Conservation (phyloP, 192 early-diverging fungal species). For the Radiomyces spectabilis region DNA sequence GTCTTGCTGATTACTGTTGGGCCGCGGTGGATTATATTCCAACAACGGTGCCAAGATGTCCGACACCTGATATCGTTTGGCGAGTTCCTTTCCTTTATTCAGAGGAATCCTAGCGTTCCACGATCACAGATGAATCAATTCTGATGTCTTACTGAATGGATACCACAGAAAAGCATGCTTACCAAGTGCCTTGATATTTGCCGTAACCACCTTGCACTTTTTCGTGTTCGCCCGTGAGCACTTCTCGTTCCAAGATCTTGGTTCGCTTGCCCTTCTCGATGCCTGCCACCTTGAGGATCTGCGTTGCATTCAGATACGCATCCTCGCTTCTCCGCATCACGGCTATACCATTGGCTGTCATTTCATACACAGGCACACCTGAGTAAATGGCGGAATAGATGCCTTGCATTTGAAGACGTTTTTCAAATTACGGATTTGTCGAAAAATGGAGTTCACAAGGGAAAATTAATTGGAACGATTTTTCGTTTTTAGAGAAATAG, state of each 20-base stretch:
- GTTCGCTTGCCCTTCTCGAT: conserved; percentile 81
- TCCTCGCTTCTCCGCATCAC: conserved; percentile 80
- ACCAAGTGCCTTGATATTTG: conserved; percentile 91
- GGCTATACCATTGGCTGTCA: conserved; percentile 59
- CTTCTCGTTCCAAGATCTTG: conserved; percentile 83
- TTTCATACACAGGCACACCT: conserved; percentile 75
- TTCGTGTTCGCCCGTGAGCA: conserved; percentile 75
- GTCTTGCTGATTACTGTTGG: conserved; percentile 23
- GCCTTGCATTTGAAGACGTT: too few relatives aligned
- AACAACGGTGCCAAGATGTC: conserved; percentile 66
- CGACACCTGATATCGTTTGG: conserved; percentile 72
- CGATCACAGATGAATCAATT: background rate
- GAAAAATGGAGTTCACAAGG: too few relatives aligned
- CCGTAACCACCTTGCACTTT: conserved; percentile 96
- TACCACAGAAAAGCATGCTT: conserved; percentile 8
- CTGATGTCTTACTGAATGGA: background rate
- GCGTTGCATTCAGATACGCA: conserved; percentile 83
- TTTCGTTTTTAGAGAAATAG: too few relatives aligned
- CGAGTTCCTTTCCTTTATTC: conserved; percentile 74
- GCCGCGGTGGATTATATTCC: conserved; percentile 61
- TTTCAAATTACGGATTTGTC: too few relatives aligned
- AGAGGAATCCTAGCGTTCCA: conserved; percentile 80
- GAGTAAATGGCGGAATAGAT: conserved; percentile 53
- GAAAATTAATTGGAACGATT: too few relatives aligned
- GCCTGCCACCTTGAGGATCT: conserved; percentile 87